These are phyloP conservation scores for Phytophthora nicotianae DNA, from an alignment of 352 stramenopile species.

Conservation along the genomic window DNA sequence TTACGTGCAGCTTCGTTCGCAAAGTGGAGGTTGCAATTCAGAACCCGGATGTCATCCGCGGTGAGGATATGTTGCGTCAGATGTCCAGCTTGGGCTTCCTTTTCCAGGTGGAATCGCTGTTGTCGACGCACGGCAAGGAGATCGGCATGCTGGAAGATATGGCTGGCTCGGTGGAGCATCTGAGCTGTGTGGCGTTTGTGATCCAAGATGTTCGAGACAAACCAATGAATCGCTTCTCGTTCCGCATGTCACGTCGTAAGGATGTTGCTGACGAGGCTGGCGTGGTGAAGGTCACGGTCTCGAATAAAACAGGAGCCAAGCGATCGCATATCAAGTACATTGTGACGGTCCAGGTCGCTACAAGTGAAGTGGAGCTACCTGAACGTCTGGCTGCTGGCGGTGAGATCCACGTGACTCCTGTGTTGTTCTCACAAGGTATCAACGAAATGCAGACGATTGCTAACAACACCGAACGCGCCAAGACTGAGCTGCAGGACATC, in stretches of 20 bases:
- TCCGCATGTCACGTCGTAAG: slow-evolving; percentile 85
- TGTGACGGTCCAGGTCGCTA: slow-evolving; percentile 82
- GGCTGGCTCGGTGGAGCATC: slow-evolving; percentile 73
- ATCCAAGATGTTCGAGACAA: slow-evolving; percentile 88
- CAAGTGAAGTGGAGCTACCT: slow-evolving; percentile 75
- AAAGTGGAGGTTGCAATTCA: slow-evolving; percentile 87
- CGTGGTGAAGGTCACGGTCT: slow-evolving; percentile 81
- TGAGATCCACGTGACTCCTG: slow-evolving; percentile 82
- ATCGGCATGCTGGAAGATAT: slow-evolving; percentile 96
- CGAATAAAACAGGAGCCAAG: slow-evolving; percentile 59
- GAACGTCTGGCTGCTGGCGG: slow-evolving; percentile 69
- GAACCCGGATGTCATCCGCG: slow-evolving; percentile 71
- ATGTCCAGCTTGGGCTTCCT: slow-evolving; percentile 85
- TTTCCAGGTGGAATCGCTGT: slow-evolving; percentile 93
- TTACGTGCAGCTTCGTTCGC: slow-evolving; percentile 84
- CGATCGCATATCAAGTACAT: slow-evolving; percentile 83
- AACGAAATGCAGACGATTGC: slow-evolving; percentile 96
- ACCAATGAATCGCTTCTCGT: slow-evolving; percentile 84
- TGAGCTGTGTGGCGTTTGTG: slow-evolving; percentile 89
- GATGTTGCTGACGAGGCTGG: slow-evolving; percentile 74
- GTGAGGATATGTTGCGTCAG: slow-evolving; percentile 83
- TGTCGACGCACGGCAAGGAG: slow-evolving; percentile 96
- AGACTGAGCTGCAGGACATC: slow-evolving; percentile 89
- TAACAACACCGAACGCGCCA: slow-evolving; percentile 90
- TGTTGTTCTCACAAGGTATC: slow-evolving; percentile 92